Conservation (phyloP, 805 yeast genomes). For the Saturnispora kantuleensis region DNA sequence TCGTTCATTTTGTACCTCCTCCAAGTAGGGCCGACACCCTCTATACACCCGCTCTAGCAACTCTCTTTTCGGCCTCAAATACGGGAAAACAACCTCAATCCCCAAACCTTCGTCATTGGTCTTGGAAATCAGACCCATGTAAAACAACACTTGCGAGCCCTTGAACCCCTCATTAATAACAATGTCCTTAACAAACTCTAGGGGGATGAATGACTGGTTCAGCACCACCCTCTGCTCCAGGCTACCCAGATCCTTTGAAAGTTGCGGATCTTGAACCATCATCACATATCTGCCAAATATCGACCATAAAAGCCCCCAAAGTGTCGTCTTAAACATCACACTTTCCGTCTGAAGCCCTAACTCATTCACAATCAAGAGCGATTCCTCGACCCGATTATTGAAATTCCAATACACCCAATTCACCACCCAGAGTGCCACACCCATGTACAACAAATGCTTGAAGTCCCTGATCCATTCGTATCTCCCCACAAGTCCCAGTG, state of each 20-base stretch:
- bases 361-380: constrained; percentile 35
- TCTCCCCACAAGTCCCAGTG: neutral
- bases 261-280: neutral
- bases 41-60: constrained; percentile 24
- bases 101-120: constrained; percentile 14
- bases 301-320: constrained; percentile 5
- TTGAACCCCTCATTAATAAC: constrained; percentile 70
- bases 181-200: constrained; percentile 48
- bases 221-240: constrained; percentile 4
- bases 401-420: constrained; percentile 18
- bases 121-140: constrained; percentile 49
- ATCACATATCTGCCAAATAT: neutral
- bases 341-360: constrained; percentile 39
- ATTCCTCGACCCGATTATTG: constrained; percentile 32
- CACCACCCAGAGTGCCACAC: constrained; percentile 10
- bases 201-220: constrained; percentile 40
- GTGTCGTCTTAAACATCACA: constrained; percentile 19
- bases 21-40: constrained; percentile 12
- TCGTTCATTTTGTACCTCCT: neutral
- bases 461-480: neutral
- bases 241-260: neutral
- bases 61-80: constrained; percentile 23
- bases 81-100: constrained; percentile 25
- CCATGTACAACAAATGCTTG: neutral
- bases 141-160: constrained; percentile 56